phyloP scores from a whole-genome alignment of 2,329 filamentous ascomycete genomes.

The Daldinia eschscholtzii region DNA sequence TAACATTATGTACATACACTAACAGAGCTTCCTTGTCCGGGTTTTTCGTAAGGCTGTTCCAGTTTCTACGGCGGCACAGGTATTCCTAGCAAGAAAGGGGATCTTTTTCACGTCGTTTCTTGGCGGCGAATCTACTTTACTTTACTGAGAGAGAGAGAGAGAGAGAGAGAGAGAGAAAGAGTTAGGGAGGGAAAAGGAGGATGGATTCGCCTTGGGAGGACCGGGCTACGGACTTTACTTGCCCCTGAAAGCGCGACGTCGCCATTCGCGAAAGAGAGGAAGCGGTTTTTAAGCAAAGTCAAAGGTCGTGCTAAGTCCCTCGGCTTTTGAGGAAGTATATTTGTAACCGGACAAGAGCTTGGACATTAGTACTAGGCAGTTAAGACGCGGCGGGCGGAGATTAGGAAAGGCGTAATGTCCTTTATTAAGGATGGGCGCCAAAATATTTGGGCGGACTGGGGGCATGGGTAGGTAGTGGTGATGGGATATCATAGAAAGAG shows the following conservation, averaged over 20 bases:
- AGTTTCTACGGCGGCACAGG: neutral
- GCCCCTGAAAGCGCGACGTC: neutral
- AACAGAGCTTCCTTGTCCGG: neutral
- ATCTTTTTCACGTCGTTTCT: neutral
- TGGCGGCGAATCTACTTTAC: neutral
- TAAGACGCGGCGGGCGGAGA: slow-evolving; percentile 10
- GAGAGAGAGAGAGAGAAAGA: too few relatives aligned
- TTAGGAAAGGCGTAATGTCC: slow-evolving; percentile 7
- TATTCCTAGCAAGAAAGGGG: neutral
- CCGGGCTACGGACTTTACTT: neutral
- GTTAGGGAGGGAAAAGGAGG: neutral
- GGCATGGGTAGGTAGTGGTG: neutral
- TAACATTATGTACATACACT: too few relatives aligned
- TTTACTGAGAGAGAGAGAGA: too few relatives aligned
- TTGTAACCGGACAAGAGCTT: neutral
- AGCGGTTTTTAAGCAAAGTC: neutral
- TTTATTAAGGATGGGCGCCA: slow-evolving; percentile 4
- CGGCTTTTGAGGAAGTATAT: slow-evolving; percentile 8
- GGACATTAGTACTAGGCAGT: neutral
- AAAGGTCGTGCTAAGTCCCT: neutral
- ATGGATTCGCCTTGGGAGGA: neutral
- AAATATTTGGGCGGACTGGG: neutral
- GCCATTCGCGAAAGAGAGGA: neutral
- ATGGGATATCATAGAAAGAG: neutral
- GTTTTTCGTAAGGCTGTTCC: neutral